Percentiles rank a stretch among this genome's conserved stretches.
Conservation (phyloP, 2,329 filamentous ascomycete genomes). For the Sporothrix curviconia region DNA sequence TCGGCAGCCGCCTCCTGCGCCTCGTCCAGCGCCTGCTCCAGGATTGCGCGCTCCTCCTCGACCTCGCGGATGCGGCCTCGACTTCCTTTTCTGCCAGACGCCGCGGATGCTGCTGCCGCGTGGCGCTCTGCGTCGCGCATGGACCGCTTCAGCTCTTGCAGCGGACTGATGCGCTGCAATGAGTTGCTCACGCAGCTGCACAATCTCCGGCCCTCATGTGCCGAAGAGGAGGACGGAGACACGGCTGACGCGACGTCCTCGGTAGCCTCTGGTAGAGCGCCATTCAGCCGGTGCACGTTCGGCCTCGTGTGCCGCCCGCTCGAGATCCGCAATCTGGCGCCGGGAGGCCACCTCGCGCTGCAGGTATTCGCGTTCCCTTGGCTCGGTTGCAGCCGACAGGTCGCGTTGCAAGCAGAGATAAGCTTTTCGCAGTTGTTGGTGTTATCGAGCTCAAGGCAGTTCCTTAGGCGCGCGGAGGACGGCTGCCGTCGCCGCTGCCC, state of each 20-base stretch:
- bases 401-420: constrained; percentile 57
- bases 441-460: constrained; percentile 19
- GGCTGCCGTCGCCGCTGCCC: no score
- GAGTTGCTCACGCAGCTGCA: constrained; percentile 54
- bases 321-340: constrained; percentile 58
- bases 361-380: constrained; percentile 58
- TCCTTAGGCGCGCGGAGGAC: constrained; percentile 23
- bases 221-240: constrained; percentile 19
- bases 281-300: constrained; percentile 46
- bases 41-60: constrained; percentile 51
- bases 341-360: constrained; percentile 62
- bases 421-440: constrained; percentile 42
- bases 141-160: constrained; percentile 46
- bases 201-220: constrained; percentile 50
- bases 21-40: constrained; percentile 53
- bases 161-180: constrained; percentile 53
- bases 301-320: constrained; percentile 60
- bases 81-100: constrained; percentile 38
- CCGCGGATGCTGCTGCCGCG: constrained; percentile 33
- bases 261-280: constrained; percentile 33
- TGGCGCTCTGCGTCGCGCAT: constrained; percentile 46
- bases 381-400: constrained; percentile 55
- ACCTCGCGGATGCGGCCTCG: constrained; percentile 49
- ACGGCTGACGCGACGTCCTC: constrained; percentile 40
- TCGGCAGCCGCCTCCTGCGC: constrained; percentile 47